Evolutionary conservation across 352 stramenopile species (phyloP).

Genomic region (Phytophthora podocarpi): DNA sequence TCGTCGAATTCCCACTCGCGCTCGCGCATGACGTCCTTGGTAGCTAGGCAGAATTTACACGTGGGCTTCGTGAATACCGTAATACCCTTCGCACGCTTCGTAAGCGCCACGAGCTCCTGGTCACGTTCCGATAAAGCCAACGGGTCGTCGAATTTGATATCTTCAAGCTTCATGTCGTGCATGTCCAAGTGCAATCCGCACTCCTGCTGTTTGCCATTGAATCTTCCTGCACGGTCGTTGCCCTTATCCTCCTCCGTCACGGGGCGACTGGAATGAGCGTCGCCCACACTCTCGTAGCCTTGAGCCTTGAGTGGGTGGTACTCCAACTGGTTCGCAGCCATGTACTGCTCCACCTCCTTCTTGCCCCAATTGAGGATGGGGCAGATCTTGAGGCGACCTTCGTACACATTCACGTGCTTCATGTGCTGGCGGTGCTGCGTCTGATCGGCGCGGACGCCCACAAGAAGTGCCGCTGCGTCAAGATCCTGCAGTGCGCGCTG

Average conservation of each 20-base stretch:
- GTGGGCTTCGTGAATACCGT: conserved; percentile 74
- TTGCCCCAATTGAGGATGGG: conserved; percentile 87
- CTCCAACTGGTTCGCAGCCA: conserved; percentile 64
- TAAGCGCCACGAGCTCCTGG: conserved; percentile 44
- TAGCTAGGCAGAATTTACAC: conserved; percentile 75
- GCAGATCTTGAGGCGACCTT: conserved; percentile 86
- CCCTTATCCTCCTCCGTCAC: conserved; percentile 63
- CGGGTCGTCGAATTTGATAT: conserved; percentile 53
- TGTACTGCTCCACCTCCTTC: conserved; percentile 77
- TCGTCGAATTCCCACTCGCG: conserved; percentile 73
- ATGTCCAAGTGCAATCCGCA: conserved; percentile 86
- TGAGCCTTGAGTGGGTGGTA: conserved; percentile 87
- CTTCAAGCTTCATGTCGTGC: conserved; percentile 59
- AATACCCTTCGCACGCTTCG: conserved; percentile 57
- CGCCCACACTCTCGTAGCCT: conserved; percentile 83
- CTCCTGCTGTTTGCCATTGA: conserved; percentile 82
- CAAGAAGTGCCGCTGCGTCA: conserved; percentile 63
- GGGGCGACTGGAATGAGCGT: conserved; percentile 84
- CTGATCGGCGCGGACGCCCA: conserved; percentile 82
- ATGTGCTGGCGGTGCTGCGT: conserved; percentile 68
- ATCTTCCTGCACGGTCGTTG: conserved; percentile 80
- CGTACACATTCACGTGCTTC: conserved; percentile 83
- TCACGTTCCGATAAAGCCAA: conserved; percentile 53
- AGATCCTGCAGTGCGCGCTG: conserved; percentile 72
- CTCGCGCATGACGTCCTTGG: conserved; percentile 64